A percentile compares a stretch with the other conserved stretches of the same genome.
Evolutionary conservation across 768 basidiomycete genomes (phyloP).

Genomic region (Royoungia palumana): DNA sequence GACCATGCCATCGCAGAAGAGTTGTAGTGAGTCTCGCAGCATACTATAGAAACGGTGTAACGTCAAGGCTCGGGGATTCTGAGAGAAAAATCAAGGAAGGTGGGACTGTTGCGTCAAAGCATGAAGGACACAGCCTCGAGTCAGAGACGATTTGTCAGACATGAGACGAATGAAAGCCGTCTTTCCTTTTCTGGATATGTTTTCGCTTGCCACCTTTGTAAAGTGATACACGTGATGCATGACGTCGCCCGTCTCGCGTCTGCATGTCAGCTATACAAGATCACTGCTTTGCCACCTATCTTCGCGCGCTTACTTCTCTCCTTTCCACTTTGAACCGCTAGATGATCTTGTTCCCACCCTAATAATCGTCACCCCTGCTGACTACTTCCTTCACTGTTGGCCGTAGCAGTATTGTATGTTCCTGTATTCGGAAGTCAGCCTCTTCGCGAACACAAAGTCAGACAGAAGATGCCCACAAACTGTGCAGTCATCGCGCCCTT

Average conservation of each 20-base stretch:
- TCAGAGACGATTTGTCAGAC: neutral
- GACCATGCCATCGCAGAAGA: constrained; percentile 13
- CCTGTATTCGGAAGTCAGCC: constrained; percentile 41
- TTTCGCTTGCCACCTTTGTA: neutral
- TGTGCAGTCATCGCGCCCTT: constrained; percentile 92
- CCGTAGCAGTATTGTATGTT: constrained; percentile 81
- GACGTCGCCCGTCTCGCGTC: neutral
- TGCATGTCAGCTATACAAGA: neutral
- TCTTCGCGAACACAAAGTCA: neutral
- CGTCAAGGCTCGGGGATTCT: neutral
- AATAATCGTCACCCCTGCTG: constrained; percentile 83
- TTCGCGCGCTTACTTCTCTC: constrained; percentile 7
- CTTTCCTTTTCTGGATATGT: constrained; percentile 25
- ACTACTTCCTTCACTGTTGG: constrained; percentile 85
- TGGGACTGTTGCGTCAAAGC: no score
- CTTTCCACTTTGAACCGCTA: neutral
- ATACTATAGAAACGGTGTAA: constrained; percentile 9
- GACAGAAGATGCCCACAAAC: constrained; percentile 50
- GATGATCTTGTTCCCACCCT: constrained; percentile 13
- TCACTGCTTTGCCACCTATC: neutral
- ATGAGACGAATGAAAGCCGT: neutral
- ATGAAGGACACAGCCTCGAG: no score
- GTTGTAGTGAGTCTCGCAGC: constrained; percentile 23
- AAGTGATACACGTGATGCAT: neutral
- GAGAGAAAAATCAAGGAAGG: neutral